Base-by-base conservation (phyloP, 2,329 filamentous ascomycete species). In the Nemania serpens region DNA sequence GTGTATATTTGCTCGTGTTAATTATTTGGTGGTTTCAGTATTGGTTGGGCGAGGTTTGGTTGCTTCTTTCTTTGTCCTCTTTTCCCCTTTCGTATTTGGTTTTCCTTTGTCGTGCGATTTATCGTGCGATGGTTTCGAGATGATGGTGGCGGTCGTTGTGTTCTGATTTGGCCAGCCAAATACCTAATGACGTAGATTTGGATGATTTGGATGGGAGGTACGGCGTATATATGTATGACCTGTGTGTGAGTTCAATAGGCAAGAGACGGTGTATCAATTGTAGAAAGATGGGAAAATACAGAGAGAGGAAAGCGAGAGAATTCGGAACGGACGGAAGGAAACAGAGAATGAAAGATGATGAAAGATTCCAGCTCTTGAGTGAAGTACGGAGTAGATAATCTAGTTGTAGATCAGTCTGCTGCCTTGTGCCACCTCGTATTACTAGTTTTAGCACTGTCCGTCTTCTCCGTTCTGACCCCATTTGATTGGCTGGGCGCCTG, bases 361-460 rank as follows among this genome's bases (percentile, higher is more conserved):
- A 29, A 29, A 4, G 25, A 29, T 4, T 29, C 3, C 25, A 7
- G 25, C 7, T 29, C 25, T 29, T 29, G 25, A 29, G 25, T 7
- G 25, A 3, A 29, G 25, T 29, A 7, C 25, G 7, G 25, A 3
- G 25, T 7, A 29, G 7, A 7, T 29, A 29, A 3, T 29, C 17
- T 45, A 45, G n/a, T n/a, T 22, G 29, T 25, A n/a, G 22, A 12
- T 9, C 25, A 29, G 25, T 34, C 36, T 46, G 39, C 29, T 45
- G 39, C 39, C 18, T 36, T 33, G 9, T 33, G 58, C 58, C 52
- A 58, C 59, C 59, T 61, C 59, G 59, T 61, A 58, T 46, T 61
- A 58, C 25, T 61, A 29, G 25, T 29, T 29, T 29, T 20, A 54
- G 52, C 51, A 42, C 43, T 20, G n/a, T 41, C 25, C 36, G 53